Evolutionary conservation across 768 basidiomycete genomes (phyloP).

Genomic region (Pleurotus ostreatus): DNA sequence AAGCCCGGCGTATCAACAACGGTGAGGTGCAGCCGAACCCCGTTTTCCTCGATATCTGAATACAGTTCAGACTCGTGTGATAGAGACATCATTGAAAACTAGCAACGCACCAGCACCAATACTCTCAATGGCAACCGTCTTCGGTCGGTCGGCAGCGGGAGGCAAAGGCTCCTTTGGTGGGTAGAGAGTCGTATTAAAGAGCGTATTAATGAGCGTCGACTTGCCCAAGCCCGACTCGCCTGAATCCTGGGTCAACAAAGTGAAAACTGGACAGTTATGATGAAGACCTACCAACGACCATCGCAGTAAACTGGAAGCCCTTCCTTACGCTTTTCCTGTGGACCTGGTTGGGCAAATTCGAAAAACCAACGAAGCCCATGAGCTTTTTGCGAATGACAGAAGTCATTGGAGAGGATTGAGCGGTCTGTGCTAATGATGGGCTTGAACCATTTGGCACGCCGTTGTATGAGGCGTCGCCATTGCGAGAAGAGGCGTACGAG

Average conservation of each 20-base stretch:
- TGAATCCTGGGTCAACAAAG: constrained; percentile 24
- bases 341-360: constrained; percentile 98
- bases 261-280: constrained; percentile 18
- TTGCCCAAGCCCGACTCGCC: constrained; percentile 99
- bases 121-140: constrained; percentile 97
- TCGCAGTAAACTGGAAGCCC: constrained; percentile 97
- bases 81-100: constrained; percentile 13
- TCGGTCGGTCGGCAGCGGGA: constrained; percentile 82
- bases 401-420: constrained; percentile 32
- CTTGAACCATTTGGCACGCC: constrained; percentile 60
- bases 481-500: constrained; percentile 66
- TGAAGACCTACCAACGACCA: constrained; percentile 90
- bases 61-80: constrained; percentile 14
- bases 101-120: constrained; percentile 85
- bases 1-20: constrained; percentile 99
- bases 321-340: constrained; percentile 98
- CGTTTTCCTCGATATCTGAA: constrained; percentile 97
- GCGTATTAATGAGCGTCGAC: constrained; percentile 97
- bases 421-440: constrained; percentile 47
- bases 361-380: constrained; percentile 94
- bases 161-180: constrained; percentile 80
- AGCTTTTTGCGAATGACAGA: constrained; percentile 82
- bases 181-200: constrained; percentile 97
- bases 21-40: constrained; percentile 93
- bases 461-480: constrained; percentile 55